Evolutionary conservation across 139 green algal species (phyloP).

Genomic region (Spirogloea muscicola): DNA sequence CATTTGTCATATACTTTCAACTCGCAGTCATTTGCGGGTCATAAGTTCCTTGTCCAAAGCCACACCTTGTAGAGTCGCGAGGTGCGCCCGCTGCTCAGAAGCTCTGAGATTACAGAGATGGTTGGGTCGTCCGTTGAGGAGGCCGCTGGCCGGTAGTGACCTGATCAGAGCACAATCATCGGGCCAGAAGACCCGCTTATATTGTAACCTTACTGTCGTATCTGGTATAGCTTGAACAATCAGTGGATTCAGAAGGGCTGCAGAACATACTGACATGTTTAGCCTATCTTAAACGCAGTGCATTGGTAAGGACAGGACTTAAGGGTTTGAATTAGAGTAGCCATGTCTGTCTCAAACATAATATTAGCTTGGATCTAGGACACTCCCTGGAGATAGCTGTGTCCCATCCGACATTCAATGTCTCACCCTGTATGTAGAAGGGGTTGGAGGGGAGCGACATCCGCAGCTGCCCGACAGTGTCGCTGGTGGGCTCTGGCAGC

Average conservation of each 20-base stretch:
- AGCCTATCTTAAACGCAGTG: neutral
- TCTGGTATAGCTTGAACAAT: neutral
- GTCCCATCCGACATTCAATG: neutral
- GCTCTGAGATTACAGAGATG: slow-evolving; percentile 44
- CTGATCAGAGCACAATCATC: slow-evolving; percentile 7
- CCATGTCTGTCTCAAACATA: neutral
- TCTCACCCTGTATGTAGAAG: slow-evolving; percentile 21
- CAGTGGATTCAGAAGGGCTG: neutral
- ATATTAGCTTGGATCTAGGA: slow-evolving; percentile 13
- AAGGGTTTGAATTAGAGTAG: neutral
- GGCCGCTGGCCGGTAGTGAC: slow-evolving; percentile 65
- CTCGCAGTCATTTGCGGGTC: too few species aligned
- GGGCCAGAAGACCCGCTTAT: too few species aligned
- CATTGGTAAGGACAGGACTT: neutral
- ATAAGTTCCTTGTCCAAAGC: too few species aligned
- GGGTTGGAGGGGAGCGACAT: slow-evolving; percentile 12
- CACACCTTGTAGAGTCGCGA: slow-evolving; percentile 58
- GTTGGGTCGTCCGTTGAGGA: slow-evolving; percentile 5
- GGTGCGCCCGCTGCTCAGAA: slow-evolving; percentile 57
- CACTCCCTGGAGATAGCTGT: neutral
- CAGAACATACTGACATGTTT: neutral
- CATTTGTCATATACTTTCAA: neutral
- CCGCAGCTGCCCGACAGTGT: neutral
- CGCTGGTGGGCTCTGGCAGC: neutral
- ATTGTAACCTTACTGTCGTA: neutral